These are phyloP conservation scores for Salvia miltiorrhiza DNA, from an alignment of 257 asterid genomes.

Conservation along the genomic window DNA sequence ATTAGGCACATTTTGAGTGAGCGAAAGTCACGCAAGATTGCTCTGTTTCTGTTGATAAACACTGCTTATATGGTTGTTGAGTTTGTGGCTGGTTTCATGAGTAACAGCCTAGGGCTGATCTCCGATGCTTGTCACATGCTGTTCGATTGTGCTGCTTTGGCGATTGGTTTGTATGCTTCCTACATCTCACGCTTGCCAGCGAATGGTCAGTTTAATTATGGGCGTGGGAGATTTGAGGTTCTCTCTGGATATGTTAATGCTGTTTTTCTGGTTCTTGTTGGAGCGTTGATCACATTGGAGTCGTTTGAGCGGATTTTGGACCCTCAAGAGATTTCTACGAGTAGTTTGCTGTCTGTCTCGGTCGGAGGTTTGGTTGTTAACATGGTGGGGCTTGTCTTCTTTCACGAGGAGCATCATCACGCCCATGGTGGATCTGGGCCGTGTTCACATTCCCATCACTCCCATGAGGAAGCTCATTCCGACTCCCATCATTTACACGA, in stretches of 20 bases:
- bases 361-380: slow-evolving; percentile 92
- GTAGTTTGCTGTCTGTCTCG: slow-evolving; percentile 74
- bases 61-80: slow-evolving; percentile 94
- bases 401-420: slow-evolving; percentile 98
- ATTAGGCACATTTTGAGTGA: slow-evolving; percentile 83
- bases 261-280: slow-evolving; percentile 85
- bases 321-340: slow-evolving; percentile 93
- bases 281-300: slow-evolving; percentile 78
- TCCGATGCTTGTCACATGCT: slow-evolving; percentile 99
- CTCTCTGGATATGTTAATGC: slow-evolving; percentile 93
- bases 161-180: slow-evolving; percentile 90
- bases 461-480: slow-evolving; percentile 21
- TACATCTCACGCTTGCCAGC: slow-evolving; percentile 93
- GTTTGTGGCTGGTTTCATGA: slow-evolving; percentile 89
- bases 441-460: slow-evolving; percentile 64
- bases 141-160: slow-evolving; percentile 98
- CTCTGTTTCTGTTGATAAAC: slow-evolving; percentile 80
- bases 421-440: slow-evolving; percentile 93
- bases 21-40: slow-evolving; percentile 87
- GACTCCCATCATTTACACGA: slow-evolving; percentile 35
- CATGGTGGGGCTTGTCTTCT: slow-evolving; percentile 79
- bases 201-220: slow-evolving; percentile 75
- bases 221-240: slow-evolving; percentile 98
- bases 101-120: slow-evolving; percentile 97
- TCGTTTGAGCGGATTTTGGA: slow-evolving; percentile 91